Evolutionary conservation across 2,329 filamentous ascomycete genomes (phyloP), one percentile per base, ranked within the genome.

Genomic region (Colletotrichum euphorbiae): DNA sequence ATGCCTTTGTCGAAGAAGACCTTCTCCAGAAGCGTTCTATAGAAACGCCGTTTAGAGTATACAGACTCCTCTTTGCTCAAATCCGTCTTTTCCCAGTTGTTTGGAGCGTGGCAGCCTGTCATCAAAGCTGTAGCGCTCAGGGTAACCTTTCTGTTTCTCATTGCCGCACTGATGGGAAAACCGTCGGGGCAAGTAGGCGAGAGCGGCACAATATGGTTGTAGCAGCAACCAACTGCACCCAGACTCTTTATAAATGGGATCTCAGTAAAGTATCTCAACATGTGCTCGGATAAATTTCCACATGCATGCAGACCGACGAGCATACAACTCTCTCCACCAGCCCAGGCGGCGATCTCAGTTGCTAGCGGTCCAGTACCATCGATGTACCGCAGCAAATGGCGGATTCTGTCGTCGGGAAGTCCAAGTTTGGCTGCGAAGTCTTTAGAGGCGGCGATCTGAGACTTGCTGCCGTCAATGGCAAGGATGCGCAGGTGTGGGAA

Each of bases 121-220:
- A 78, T 78, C 12, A 78, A 62, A 6, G 76, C 76, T 12, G 76
- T 78, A 7, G 76, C 63, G 28, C 73, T 77, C 28, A 78, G 60
- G 3, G 36, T 54, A n/a, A 78, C 69, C 3, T 63, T 31, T 24
- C 52, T 70, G 5, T 36, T 36, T 21, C 73, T 70, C 33, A 78
- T 50, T 12, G 50, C 76, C 0, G 74, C 71, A 2, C 81, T 84
- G 62, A 86, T 78, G 15, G 75, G 72, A 15, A 77, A 76, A 17
- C 78, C 78, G 6, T 76, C 72, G 0, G 80, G 79, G 15, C 80
- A 80, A 42, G 76, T 64, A 5, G 77, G 74, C 1, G 83, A 77
- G 7, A 65, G 71, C 5, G 74, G 73, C 2, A 72, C 57, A 19
- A 78, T 75, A 61, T 78, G 76, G 62, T 78, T 78, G 46, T 78